Evolutionary conservation across 2,329 filamentous ascomycete species (phyloP).

Genomic region (Scolecobasidium constrictum): DNA sequence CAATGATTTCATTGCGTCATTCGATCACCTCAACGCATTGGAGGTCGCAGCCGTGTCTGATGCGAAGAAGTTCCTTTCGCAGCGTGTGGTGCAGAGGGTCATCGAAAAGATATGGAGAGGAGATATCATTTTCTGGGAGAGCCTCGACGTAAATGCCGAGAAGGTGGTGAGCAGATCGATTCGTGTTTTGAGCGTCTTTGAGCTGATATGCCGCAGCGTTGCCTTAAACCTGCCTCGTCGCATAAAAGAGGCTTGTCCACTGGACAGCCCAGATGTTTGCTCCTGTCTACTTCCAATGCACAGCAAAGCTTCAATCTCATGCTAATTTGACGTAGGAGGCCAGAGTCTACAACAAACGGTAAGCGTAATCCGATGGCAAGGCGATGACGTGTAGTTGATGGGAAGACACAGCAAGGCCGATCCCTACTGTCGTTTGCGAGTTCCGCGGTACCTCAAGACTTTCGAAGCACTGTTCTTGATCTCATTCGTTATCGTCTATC

Average conservation of each 20-base stretch:
- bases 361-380: too few species aligned
- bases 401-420: constrained; percentile 50
- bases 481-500: constrained; percentile 69
- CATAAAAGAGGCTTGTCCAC: too few species aligned
- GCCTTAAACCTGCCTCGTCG: too few species aligned
- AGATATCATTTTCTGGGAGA: constrained; percentile 80
- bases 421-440: constrained; percentile 63
- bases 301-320: too few species aligned
- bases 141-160: constrained; percentile 57
- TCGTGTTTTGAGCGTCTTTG: too few species aligned
- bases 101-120: constrained; percentile 69
- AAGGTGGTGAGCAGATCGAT: too few species aligned
- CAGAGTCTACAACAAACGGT: constrained; percentile 58
- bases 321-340: too few species aligned
- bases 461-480: constrained; percentile 78
- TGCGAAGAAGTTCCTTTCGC: constrained; percentile 75
- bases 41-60: constrained; percentile 75
- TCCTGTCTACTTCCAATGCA: too few species aligned
- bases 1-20: constrained; percentile 57
- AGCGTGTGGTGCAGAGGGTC: constrained; percentile 68
- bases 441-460: constrained; percentile 73
- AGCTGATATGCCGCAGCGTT: too few species aligned
- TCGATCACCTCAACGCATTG: constrained; percentile 71
- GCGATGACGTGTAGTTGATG: too few species aligned
- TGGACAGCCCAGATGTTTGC: too few species aligned